Conservation (phyloP, 768 basidiomycete genomes). For the Lentinula edodes region DNA sequence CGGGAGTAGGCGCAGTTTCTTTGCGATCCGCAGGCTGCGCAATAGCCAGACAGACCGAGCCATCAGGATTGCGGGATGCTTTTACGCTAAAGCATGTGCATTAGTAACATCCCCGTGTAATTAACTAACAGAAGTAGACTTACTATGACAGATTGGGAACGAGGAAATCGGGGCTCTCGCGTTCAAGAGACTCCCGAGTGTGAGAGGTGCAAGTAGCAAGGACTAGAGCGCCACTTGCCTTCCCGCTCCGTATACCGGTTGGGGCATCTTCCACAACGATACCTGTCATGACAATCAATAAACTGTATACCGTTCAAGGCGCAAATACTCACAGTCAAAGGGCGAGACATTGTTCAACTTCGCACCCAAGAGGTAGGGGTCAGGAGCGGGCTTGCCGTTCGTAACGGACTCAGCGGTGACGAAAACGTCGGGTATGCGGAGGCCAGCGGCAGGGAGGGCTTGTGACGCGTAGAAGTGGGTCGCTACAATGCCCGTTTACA, state of each 20-base stretch:
- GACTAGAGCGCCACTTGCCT: constrained; percentile 55
- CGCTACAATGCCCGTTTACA: constrained; percentile 25
- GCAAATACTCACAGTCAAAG: constrained; percentile 26
- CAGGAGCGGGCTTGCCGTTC: constrained; percentile 63
- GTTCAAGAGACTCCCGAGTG: constrained; percentile 42
- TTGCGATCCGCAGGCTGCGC: constrained; percentile 8
- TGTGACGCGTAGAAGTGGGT: constrained; percentile 50
- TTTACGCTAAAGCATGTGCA: background rate
- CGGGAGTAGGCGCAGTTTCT: constrained; percentile 7
- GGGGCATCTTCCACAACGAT: constrained; percentile 71
- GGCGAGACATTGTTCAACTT: constrained; percentile 38
- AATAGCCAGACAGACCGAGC: constrained; percentile 4
- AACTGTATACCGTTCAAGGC: background rate
- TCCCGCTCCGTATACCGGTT: constrained; percentile 55
- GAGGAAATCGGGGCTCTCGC: constrained; percentile 39
- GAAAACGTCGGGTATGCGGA: constrained; percentile 41
- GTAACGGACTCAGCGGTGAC: constrained; percentile 55
- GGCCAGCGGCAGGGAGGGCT: constrained; percentile 47
- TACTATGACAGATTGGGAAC: constrained; percentile 50
- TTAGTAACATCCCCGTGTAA: background rate
- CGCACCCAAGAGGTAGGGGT: constrained; percentile 65
- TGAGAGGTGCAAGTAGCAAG: constrained; percentile 63
- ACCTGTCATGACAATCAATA: constrained; percentile 19
- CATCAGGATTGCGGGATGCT: constrained; percentile 8
- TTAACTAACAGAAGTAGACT: constrained; percentile 11